Evolutionary conservation across 345 rosid genomes (phyloP).

Genomic region (Rubroshorea leprosula): DNA sequence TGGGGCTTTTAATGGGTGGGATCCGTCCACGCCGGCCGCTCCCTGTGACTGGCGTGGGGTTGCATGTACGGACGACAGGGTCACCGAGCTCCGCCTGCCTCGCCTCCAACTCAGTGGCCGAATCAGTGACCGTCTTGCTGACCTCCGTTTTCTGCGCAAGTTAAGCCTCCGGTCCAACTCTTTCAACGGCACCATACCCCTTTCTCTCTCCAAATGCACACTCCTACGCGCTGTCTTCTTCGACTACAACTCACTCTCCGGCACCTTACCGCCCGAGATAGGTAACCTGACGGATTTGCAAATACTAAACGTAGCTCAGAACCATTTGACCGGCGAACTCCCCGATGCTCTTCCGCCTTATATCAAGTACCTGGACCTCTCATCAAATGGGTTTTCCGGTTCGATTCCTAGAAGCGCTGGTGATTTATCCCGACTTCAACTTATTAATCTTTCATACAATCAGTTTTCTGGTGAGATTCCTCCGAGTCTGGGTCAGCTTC

Average conservation of each 20-base stretch:
- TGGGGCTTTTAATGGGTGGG: slow-evolving; percentile 68
- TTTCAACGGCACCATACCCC: slow-evolving; percentile 70
- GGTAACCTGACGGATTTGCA: slow-evolving; percentile 54
- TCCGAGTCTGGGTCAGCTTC: slow-evolving; percentile 55
- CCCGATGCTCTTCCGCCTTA: slow-evolving; percentile 37
- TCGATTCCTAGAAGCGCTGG: slow-evolving; percentile 44
- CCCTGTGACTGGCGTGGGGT: slow-evolving; percentile 98
- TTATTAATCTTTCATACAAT: slow-evolving; percentile 76
- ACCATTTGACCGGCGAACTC: slow-evolving; percentile 67
- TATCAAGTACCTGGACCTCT: slow-evolving; percentile 60
- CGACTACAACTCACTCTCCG: slow-evolving; percentile 86
- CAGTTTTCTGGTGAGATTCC: slow-evolving; percentile 70
- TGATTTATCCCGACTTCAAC: slow-evolving; percentile 52
- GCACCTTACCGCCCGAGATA: slow-evolving; percentile 53
- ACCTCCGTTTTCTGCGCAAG: slow-evolving; percentile 47
- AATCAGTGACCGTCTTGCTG: slow-evolving; percentile 48
- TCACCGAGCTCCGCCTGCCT: slow-evolving; percentile 70
- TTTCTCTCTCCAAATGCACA: slow-evolving; percentile 62
- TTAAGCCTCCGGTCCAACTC: slow-evolving; percentile 73
- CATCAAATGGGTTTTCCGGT: slow-evolving; percentile 75
- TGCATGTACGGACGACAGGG: slow-evolving; percentile 45
- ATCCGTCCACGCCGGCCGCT: slow-evolving; percentile 57
- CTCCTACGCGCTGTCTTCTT: slow-evolving; percentile 65
- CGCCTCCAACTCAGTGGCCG: slow-evolving; percentile 70
- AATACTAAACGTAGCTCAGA: slow-evolving; percentile 58